These are phyloP conservation scores for Colletotrichum abscissum DNA, from an alignment of 2,329 filamentous ascomycete species.

Conservation along the genomic window DNA sequence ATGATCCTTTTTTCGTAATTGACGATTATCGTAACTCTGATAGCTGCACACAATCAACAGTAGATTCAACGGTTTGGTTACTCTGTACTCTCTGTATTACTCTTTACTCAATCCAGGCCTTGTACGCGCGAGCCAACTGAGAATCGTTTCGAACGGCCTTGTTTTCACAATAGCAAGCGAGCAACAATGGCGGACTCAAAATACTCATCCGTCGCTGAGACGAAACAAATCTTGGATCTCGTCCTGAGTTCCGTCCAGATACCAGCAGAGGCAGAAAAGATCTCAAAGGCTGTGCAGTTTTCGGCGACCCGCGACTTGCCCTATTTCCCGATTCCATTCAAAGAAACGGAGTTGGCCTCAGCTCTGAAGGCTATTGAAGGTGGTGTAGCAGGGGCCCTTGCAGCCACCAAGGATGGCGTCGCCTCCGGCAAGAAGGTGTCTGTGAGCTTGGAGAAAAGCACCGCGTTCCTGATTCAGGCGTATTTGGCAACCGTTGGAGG, in stretches of 20 bases:
- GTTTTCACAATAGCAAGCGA: neutral
- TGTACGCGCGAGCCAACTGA: neutral
- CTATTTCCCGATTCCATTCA: conserved; percentile 60
- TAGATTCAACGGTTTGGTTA: neutral
- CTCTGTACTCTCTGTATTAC: neutral
- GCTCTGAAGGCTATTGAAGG: conserved; percentile 58
- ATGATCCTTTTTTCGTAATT: neutral
- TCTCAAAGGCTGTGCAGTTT: conserved; percentile 43
- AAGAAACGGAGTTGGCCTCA: conserved; percentile 56
- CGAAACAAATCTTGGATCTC: conserved; percentile 39
- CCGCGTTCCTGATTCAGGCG: conserved; percentile 53
- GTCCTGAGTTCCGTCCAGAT: conserved; percentile 46
- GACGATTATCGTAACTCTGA: neutral
- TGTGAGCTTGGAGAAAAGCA: conserved; percentile 52
- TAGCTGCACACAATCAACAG: neutral
- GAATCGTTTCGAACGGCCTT: neutral
- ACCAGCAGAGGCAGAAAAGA: conserved; percentile 39
- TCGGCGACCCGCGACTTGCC: conserved; percentile 48
- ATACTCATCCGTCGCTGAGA: conserved; percentile 43
- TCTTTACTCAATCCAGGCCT: neutral
- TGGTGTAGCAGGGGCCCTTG: conserved; percentile 46
- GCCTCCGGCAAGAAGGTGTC: conserved; percentile 38
- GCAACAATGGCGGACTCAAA: conserved; percentile 9
- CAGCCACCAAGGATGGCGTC: conserved; percentile 39
- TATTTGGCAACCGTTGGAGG: conserved; percentile 51